Percentiles rank a stretch among this genome's conserved stretches.
These are phyloP conservation scores for Elaeis oleifera DNA, from an alignment of 202 grass and related monocot species.

Conservation along the genomic window DNA sequence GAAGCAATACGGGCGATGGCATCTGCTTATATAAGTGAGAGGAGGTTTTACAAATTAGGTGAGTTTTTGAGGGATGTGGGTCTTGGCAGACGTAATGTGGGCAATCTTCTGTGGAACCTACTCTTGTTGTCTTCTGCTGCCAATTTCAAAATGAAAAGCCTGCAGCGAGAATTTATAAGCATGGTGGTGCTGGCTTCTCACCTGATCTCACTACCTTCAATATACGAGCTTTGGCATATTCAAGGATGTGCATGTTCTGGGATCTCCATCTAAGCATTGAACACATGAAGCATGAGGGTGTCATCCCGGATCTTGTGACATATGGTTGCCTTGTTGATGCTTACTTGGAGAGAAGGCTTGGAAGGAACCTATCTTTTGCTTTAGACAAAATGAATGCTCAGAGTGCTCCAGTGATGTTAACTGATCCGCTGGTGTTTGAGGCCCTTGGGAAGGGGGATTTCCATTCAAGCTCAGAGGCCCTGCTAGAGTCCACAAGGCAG, in stretches of 20 bases:
- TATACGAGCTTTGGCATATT: conserved; percentile 61
- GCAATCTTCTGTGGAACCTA: conserved; percentile 82
- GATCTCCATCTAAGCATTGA: conserved; percentile 77
- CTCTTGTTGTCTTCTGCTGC: conserved; percentile 76
- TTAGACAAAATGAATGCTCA: conserved; percentile 7
- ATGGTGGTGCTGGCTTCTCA: conserved; percentile 54
- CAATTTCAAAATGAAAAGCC: conserved; percentile 91
- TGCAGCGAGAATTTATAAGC: conserved; percentile 75
- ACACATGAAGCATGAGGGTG: conserved; percentile 49
- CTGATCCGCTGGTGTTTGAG: conserved; percentile 61
- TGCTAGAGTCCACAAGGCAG: conserved; percentile 41
- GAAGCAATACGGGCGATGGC: conserved; percentile 47
- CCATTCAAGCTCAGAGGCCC: conserved; percentile 50
- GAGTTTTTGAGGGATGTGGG: conserved; percentile 52
- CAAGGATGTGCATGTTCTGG: conserved; percentile 98
- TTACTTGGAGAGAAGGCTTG: conserved; percentile 69
- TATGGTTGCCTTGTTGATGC: conserved; percentile 78
- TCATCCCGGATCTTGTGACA: conserved; percentile 52
- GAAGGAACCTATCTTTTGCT: conserved; percentile 45
- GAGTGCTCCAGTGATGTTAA: conserved; percentile 34
- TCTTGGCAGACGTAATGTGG: conserved; percentile 40
- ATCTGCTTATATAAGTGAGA: conserved; percentile 44
- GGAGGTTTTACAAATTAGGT: conserved; percentile 68
- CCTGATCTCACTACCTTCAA: conserved; percentile 85
- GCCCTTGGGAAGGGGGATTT: conserved; percentile 83